A percentile compares a stretch with the other conserved stretches of the same genome.
Conservation (phyloP, 371 early-diverging fungal species). For the Mucor sp. region DNA sequence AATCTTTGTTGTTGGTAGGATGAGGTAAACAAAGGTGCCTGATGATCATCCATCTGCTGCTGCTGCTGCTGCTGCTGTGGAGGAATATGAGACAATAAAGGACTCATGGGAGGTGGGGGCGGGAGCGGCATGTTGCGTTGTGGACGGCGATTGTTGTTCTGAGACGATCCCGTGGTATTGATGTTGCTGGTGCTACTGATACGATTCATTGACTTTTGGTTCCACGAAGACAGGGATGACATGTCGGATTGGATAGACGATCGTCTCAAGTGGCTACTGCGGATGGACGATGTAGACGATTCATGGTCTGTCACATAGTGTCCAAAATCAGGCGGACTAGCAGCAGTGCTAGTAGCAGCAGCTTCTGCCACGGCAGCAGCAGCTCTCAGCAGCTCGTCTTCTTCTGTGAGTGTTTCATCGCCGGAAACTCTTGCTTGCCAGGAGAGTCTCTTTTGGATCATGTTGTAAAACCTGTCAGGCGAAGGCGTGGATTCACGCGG, state of each 20-base stretch:
- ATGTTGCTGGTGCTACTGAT: conserved; percentile 1
- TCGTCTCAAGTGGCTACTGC: conserved; percentile 45
- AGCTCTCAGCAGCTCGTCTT: conserved; percentile 10
- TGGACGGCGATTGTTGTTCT: not conserved
- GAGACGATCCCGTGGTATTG: not conserved
- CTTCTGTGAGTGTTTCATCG: conserved; percentile 26
- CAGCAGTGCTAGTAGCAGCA: not conserved
- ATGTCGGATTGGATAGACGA: conserved; percentile 45
- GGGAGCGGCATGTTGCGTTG: not conserved
- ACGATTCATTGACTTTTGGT: conserved; percentile 5
- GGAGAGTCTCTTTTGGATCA: conserved; percentile 44
- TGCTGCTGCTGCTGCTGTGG: not conserved
- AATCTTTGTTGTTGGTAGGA: conserved; percentile 12
- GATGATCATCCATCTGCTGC: not conserved
- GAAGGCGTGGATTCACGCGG: conserved; percentile 43
- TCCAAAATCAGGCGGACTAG: conserved; percentile 31
- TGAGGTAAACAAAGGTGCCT: conserved; percentile 3
- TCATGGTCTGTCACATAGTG: conserved; percentile 43
- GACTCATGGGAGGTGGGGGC: conserved; percentile 8
- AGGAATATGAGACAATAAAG: conserved; percentile 10
- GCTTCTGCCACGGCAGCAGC: not conserved
- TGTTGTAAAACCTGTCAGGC: conserved; percentile 47
- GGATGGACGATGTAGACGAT: conserved; percentile 46
- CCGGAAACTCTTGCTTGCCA: conserved; percentile 29
- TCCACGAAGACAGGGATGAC: conserved; percentile 28